These are phyloP conservation scores for Plectranthus barbatus DNA, from an alignment of 257 asterid genomes.

Conservation along the genomic window DNA sequence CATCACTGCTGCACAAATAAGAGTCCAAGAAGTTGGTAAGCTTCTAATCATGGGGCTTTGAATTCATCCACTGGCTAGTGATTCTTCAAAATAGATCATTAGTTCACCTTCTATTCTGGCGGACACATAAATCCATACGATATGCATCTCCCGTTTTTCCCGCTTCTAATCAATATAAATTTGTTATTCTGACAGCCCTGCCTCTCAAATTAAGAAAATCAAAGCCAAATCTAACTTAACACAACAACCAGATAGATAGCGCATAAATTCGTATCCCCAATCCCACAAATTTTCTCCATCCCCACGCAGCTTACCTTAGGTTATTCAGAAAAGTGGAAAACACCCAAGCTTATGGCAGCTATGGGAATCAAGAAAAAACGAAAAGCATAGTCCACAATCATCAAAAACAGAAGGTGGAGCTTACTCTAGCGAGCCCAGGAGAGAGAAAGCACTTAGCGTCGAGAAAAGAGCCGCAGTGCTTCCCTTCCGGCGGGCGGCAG, in stretches of 20 bases:
- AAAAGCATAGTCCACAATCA: too few species aligned
- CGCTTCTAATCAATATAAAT: neutral
- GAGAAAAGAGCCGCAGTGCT: constrained; percentile 27
- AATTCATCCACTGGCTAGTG: neutral
- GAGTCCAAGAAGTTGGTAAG: neutral
- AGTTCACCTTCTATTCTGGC: neutral
- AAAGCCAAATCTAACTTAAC: too few species aligned
- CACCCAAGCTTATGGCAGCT: too few species aligned
- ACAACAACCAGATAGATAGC: neutral
- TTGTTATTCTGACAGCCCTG: neutral
- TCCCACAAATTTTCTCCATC: neutral
- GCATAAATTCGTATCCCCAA: neutral
- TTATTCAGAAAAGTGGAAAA: too few species aligned
- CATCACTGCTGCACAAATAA: neutral
- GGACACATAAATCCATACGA: neutral
- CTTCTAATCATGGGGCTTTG: neutral
- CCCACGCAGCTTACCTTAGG: neutral
- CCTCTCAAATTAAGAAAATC: neutral
- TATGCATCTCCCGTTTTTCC: neutral
- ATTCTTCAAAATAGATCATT: neutral
- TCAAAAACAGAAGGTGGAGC: constrained; percentile 10
- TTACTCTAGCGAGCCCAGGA: constrained; percentile 40
- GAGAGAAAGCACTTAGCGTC: constrained; percentile 35
- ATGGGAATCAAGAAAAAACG: too few species aligned
- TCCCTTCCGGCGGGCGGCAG: constrained; percentile 36